These are phyloP conservation scores for Biscogniauxia mediterranea DNA, from an alignment of 2,329 filamentous ascomycete genomes.

Conservation along the genomic window DNA sequence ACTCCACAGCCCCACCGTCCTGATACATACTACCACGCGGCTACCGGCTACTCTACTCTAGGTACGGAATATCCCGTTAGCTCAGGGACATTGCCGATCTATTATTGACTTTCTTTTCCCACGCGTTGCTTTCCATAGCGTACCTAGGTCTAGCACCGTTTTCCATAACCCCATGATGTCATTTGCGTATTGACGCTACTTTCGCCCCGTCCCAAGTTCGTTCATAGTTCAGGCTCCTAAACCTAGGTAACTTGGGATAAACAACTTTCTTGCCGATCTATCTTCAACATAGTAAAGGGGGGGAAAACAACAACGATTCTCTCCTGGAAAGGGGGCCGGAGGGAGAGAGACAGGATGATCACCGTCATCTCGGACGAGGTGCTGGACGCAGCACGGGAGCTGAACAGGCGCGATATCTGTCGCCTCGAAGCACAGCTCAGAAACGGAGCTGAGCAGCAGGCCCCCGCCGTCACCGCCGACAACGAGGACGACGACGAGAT, in stretches of 20 bases:
- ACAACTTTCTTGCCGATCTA: too few species aligned
- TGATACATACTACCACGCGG: not conserved
- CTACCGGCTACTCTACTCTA: not conserved
- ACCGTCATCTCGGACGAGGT: conserved; percentile 12
- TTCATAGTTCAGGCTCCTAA: too few species aligned
- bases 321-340: not conserved
- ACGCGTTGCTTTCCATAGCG: not conserved
- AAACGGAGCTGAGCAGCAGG: not conserved
- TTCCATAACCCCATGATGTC: not conserved
- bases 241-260: too few species aligned
- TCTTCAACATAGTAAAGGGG: too few species aligned
- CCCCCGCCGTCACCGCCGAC: not conserved
- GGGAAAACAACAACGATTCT: too few species aligned
- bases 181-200: too few species aligned
- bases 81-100: too few species aligned
- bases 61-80: not conserved
- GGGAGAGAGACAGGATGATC: conserved; percentile 4
- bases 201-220: too few species aligned
- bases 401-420: conserved; percentile 13
- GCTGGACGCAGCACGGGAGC: conserved; percentile 12
- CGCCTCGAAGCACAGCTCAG: conserved; percentile 1
- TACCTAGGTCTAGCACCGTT: not conserved
- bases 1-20: not conserved
- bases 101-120: not conserved
- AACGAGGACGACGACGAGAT: conserved; percentile 13